These are phyloP conservation scores for Curvularia sp. DNA, from an alignment of 2,329 filamentous ascomycete genomes.

Conservation along the genomic window DNA sequence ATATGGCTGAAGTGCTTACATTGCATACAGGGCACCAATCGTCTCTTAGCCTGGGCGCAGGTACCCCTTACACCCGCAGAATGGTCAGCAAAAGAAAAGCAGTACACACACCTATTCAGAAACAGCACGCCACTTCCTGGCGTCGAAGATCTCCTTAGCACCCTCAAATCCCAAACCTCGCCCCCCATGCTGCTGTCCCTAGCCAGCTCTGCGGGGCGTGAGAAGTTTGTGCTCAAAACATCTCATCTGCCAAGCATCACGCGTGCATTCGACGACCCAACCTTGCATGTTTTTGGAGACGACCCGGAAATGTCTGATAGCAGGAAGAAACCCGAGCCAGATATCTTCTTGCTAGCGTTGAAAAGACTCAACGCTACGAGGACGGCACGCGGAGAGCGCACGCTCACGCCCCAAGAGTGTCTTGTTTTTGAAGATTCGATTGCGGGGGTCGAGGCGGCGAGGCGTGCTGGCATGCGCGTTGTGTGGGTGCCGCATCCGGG, in stretches of 20 bases:
- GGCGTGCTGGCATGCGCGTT: conserved; percentile 5
- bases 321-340: conserved; percentile 16
- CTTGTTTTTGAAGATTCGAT: conserved; percentile 17
- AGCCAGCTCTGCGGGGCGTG: conserved; percentile 11
- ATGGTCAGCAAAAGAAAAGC: conserved; percentile 26
- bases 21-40: conserved; percentile 24
- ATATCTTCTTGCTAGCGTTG: conserved; percentile 12
- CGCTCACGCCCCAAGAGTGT: conserved; percentile 4
- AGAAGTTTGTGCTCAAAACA: conserved; percentile 10
- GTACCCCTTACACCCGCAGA: conserved; percentile 25
- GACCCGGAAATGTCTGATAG: conserved; percentile 15
- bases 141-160: conserved; percentile 2
- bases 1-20: neutral
- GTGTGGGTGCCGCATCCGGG: conserved; percentile 16
- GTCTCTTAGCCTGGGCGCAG: conserved; percentile 31
- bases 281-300: conserved; percentile 13
- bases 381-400: neutral
- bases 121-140: conserved; percentile 11
- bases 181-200: conserved; percentile 8
- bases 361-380: conserved; percentile 2
- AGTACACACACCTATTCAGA: conserved; percentile 20
- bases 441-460: conserved; percentile 11
- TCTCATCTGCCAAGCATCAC: conserved; percentile 6
- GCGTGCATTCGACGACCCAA: neutral
- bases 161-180: conserved; percentile 1